Evolutionary conservation across 2,329 filamentous ascomycete species (phyloP), one percentile per base, ranked within the genome.

Genomic region (Alternaria incomplexa): DNA sequence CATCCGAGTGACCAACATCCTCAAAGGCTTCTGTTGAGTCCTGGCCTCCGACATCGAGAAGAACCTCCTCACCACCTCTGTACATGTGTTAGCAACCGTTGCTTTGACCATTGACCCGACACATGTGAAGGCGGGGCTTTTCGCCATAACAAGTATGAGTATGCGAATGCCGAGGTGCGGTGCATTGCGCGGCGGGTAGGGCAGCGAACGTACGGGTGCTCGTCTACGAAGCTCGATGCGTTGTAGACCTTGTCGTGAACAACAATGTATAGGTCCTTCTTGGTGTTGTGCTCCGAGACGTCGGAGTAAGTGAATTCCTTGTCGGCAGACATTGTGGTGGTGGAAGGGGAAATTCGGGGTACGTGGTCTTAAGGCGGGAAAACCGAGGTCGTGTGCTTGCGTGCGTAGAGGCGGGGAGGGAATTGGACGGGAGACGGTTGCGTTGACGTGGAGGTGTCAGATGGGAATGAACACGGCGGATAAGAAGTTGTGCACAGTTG

Each of bases 191-290:
- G 36, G 53, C 5, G 48, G 20, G 48, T 20, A 48, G 17, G 56
- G 63, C 58, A 63, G 55, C 48, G 32, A 52, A 88, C 88, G 71
- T 89, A 91, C 89, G 96, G 96, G 83, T 99, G 96, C 89, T 99
- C 96, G 80, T 98, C 95, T 73, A 98, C 86, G 83, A 99, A 99
- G 82, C 90, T 91, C 77, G 89, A 88, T 80, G 86, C 83, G 82
- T 98, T 89, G 88, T 98, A 99, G 85, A 99, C 90, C 86, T 97
- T 97, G 83, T 97, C 94, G 85, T 98, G 93, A 76, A 99, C 89
- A 68, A 97, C 91, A 77, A 97, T 81, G 85, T 87, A 97, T 69
- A 97, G 85, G 81, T 98, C 93, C 87, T 93, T 97, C 90, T 97
- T 97, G 62, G 78, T 76, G 63, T 68, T 70, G 73, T 81, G 79